Base-by-base conservation (phyloP, 306 rosid species). In the Casuarina cunninghamiana region DNA sequence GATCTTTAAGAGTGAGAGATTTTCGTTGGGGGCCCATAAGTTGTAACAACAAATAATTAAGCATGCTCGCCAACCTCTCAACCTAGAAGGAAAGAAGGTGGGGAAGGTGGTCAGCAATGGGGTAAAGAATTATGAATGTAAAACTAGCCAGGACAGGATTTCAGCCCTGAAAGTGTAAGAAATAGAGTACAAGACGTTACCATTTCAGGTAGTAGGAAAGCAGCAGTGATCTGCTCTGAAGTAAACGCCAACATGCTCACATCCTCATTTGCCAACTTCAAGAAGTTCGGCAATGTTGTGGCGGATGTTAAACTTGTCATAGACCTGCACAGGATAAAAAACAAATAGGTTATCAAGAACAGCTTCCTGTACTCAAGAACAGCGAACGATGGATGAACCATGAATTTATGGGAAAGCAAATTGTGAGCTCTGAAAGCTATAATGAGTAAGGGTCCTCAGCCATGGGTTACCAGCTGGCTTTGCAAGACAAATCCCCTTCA, bases 201-300 rank as follows among this genome's bases (percentile, higher is more conserved):
- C 99, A 96, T 96, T 91, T 96, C 99, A 70, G 99, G 94, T 81
- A 96, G 98, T 63, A 96, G 90, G 88, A 96, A 96, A 69, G 99
- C 98, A 72, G 76, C 98, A n/a, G 97, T 96, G 57, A 96, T 96
- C 81, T 96, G 97, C 81, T 96, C 98, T 6, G 98, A 87, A 32
- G 98, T 93, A 83, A 93, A 93, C 76, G 97, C 90, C 83, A 93
- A 91, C 98, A 96, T 86, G 48, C 91, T 93, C 38, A 96, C 99
- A 81, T 96, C 99, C 89, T 96, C 96, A 67, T 96, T 96, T 65
- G 99, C 99, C 85, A 96, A 85, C 81, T 96, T 96, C 99, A 96
- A 96, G 99, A 82, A 96, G 98, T 72, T 96, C 99, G 3, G 99
- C 98, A 77, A 96, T 96, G 77, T 96, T 91, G 81, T 96, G 98